Percentiles rank a stretch among this genome's conserved stretches.
These are phyloP conservation scores for Cadophora sp. DNA, from an alignment of 2,329 filamentous ascomycete species.

Conservation along the genomic window DNA sequence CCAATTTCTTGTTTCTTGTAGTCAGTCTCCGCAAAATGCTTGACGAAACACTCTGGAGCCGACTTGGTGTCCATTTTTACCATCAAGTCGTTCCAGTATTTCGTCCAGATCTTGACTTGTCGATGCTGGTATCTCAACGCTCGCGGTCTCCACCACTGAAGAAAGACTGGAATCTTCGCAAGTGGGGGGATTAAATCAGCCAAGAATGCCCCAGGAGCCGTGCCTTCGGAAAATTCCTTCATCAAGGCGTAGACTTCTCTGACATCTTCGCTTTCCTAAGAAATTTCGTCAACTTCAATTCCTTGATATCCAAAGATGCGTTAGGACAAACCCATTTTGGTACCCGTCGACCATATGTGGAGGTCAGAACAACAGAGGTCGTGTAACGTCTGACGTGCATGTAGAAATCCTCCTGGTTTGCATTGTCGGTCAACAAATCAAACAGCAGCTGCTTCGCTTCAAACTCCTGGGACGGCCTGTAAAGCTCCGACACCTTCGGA, in stretches of 20 bases:
- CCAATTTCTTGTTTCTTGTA: constrained; percentile 6
- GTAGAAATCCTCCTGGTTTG: constrained; percentile 35
- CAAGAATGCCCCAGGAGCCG: constrained; percentile 48
- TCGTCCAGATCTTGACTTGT: constrained; percentile 40
- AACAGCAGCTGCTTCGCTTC: constrained; percentile 42
- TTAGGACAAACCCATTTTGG: constrained; percentile 30
- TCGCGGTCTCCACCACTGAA: constrained; percentile 45
- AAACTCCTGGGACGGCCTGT: constrained; percentile 43
- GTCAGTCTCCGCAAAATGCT: constrained; percentile 47
- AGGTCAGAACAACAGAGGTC: constrained; percentile 45
- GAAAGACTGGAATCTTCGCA: constrained; percentile 41
- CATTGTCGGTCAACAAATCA: constrained; percentile 41
- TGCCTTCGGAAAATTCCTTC: constrained; percentile 38
- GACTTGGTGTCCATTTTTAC: constrained; percentile 30
- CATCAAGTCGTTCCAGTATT: constrained; percentile 38
- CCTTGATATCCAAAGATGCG: no score
- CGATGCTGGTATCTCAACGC: constrained; percentile 31
- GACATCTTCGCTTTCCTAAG: constrained; percentile 40
- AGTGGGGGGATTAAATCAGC: constrained; percentile 46
- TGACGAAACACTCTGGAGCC: constrained; percentile 40
- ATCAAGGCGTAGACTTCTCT: constrained; percentile 22
- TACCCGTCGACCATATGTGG: constrained; percentile 43
- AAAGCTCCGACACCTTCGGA: constrained; percentile 37
- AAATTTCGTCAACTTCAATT: no score
- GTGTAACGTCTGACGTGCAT: constrained; percentile 41